These are phyloP conservation scores for Suhomyces prunicola DNA, from an alignment of 805 yeast genomes.

Conservation along the genomic window DNA sequence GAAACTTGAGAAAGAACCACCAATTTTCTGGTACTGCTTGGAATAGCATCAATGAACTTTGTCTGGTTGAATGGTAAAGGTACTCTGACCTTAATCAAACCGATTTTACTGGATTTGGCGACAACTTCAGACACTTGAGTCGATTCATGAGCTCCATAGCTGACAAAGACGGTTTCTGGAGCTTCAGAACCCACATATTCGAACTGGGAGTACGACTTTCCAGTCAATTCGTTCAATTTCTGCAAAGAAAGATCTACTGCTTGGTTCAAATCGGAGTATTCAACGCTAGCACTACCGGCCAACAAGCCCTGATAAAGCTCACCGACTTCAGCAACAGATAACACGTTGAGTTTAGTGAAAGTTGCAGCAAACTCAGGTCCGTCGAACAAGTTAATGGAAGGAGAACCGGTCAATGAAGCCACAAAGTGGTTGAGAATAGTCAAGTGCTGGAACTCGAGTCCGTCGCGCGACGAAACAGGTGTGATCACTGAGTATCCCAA, in stretches of 20 bases:
- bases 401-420: slow-evolving; percentile 47
- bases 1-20: slow-evolving; percentile 63
- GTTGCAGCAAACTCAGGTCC: slow-evolving; percentile 65
- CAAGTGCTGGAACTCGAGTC: slow-evolving; percentile 62
- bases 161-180: slow-evolving; percentile 74
- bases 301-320: slow-evolving; percentile 37
- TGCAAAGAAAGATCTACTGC: slow-evolving; percentile 46
- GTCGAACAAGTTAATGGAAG: slow-evolving; percentile 74
- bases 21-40: slow-evolving; percentile 54
- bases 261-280: slow-evolving; percentile 25
- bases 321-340: slow-evolving; percentile 43
- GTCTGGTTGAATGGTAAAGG: slow-evolving; percentile 75
- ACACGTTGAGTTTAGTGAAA: slow-evolving; percentile 44
- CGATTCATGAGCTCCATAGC: slow-evolving; percentile 72
- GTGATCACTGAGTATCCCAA: slow-evolving; percentile 67
- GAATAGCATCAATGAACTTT: slow-evolving; percentile 58
- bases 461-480: slow-evolving; percentile 50
- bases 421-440: slow-evolving; percentile 62
- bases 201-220: slow-evolving; percentile 55
- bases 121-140: slow-evolving; percentile 50
- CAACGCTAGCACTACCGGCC: slow-evolving; percentile 16
- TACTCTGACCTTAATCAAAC: slow-evolving; percentile 68
- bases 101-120: slow-evolving; percentile 41
- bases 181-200: slow-evolving; percentile 63
- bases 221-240: slow-evolving; percentile 52